A percentile compares a stretch with the other conserved stretches of the same genome.
These are phyloP conservation scores for Colletotrichum abscissum DNA, from an alignment of 2,329 filamentous ascomycete species.

Conservation along the genomic window DNA sequence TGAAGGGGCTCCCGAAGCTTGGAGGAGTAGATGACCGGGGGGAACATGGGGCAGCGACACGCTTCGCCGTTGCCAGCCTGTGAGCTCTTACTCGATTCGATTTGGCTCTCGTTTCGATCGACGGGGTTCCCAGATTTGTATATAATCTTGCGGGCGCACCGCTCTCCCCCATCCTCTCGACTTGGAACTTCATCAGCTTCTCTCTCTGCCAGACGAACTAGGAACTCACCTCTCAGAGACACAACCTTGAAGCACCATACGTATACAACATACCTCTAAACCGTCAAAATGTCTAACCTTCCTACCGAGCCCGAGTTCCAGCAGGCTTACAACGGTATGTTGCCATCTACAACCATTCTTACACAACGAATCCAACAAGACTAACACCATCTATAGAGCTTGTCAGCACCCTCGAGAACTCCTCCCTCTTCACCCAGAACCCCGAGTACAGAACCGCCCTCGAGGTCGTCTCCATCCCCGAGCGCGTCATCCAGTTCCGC, in stretches of 20 bases:
- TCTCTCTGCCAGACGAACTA: constrained; percentile 13
- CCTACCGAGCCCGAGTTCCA: constrained; percentile 95
- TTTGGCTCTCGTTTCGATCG: constrained; percentile 26
- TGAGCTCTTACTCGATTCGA: constrained; percentile 33
- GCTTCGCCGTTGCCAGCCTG: constrained; percentile 21
- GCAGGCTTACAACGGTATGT: constrained; percentile 93
- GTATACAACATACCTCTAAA: not conserved
- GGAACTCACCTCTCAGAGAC: constrained; percentile 19
- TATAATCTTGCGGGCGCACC: constrained; percentile 35
- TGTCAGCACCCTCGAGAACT: constrained; percentile 92
- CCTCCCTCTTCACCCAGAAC: constrained; percentile 90
- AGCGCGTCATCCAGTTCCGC: constrained; percentile 97
- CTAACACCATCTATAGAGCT: constrained; percentile 74
- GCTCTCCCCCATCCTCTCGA: not conserved
- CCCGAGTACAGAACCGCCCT: constrained; percentile 95
- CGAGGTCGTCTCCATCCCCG: constrained; percentile 87
- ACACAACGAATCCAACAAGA: not conserved
- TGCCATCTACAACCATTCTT: not conserved
- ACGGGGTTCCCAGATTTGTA: constrained; percentile 18
- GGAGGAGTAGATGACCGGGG: constrained; percentile 4
- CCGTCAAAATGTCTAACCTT: constrained; percentile 79
- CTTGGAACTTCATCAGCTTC: constrained; percentile 27
- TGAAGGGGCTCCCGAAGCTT: constrained; percentile 20
- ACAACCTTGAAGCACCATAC: not conserved
- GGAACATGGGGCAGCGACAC: not conserved